These are phyloP conservation scores for Blastocrithidia nonstop DNA, from an alignment of 208 protist genomes.

Conservation along the genomic window DNA sequence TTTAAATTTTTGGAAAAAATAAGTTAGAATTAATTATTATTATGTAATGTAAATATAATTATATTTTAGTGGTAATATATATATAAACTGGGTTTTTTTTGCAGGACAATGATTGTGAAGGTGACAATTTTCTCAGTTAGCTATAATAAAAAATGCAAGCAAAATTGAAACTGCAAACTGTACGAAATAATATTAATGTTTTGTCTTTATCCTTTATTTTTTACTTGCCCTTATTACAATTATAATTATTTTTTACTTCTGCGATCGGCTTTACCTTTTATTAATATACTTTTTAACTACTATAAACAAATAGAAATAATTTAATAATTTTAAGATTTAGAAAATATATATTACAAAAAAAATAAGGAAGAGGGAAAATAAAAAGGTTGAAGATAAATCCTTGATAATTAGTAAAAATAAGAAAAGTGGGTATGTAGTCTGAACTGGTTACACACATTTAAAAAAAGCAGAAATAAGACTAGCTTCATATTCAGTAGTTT, in stretches of 20 bases:
- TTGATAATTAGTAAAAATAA: not conserved
- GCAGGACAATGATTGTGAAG: not conserved
- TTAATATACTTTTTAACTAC: not conserved
- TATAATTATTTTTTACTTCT: not conserved
- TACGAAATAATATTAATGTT: too few relatives aligned
- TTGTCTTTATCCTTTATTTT: not conserved
- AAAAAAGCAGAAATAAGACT: not conserved
- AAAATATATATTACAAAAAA: not conserved
- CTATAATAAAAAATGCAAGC: too few relatives aligned
- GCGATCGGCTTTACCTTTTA: not conserved
- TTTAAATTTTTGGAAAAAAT: not conserved
- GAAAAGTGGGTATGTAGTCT: not conserved
- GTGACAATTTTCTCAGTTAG: too few relatives aligned
- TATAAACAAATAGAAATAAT: too few relatives aligned
- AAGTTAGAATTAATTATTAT: not conserved
- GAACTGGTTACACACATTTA: not conserved
- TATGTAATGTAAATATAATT: not conserved
- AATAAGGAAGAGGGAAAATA: not conserved
- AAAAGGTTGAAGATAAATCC: not conserved
- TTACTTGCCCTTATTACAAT: conserved; percentile 1
- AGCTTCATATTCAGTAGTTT: too few relatives aligned
- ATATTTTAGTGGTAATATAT: not conserved
- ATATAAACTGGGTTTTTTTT: not conserved
- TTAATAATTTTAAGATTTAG: not conserved
- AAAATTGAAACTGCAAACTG: too few relatives aligned